Evolutionary conservation across 345 rosid genomes (phyloP), one percentile per base, ranked within the genome.

Genomic region (Eucalyptus pauciflora): DNA sequence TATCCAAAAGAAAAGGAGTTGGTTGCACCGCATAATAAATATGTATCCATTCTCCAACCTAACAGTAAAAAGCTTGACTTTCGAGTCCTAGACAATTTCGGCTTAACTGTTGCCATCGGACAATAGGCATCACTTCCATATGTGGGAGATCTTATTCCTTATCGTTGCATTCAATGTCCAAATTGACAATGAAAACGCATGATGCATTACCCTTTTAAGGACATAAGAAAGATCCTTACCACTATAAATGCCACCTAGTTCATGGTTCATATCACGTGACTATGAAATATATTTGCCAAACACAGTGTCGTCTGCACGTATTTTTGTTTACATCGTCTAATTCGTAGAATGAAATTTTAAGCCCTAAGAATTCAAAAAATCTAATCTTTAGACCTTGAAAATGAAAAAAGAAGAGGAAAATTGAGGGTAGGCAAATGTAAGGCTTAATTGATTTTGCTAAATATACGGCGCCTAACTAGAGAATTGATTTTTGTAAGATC

Each of bases 401-500:
- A 60, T 60, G n/a, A 60, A 60, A 0, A 6, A 60, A 11, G 67
- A 11, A 60, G 0, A 60, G 31, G n/a, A 60, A 11, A 60, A 60
- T 60, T 25, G 67, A 60, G 67, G 31, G 31, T 25, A 11, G 67
- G 31, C 67, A 60, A 60, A 60, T 60, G n/a, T 60, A 60, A 60
- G 27, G 16, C 67, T 60, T 60, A 60, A 60, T 60, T 27, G 67
- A 27, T 27, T 60, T 60, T 27, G 67, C 7, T 60, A 60, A 60
- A 60, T 27, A 60, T 0, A 52, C 12, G 8, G 3, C 31, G 8
- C 2, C 8, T 27, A 60, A 60, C 0, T 27, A 25, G 1, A 60
- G 31, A 27, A 25, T 1, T 56, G 1, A 27, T 1, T 25, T 60
- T 60, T 27, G n/a, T 60, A 1, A 60, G n/a, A 25, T 60, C 13